Percentiles rank a stretch among this genome's conserved stretches.
Conservation (phyloP, 202 grass and related monocot species). For the Brachypodium distachyon region DNA sequence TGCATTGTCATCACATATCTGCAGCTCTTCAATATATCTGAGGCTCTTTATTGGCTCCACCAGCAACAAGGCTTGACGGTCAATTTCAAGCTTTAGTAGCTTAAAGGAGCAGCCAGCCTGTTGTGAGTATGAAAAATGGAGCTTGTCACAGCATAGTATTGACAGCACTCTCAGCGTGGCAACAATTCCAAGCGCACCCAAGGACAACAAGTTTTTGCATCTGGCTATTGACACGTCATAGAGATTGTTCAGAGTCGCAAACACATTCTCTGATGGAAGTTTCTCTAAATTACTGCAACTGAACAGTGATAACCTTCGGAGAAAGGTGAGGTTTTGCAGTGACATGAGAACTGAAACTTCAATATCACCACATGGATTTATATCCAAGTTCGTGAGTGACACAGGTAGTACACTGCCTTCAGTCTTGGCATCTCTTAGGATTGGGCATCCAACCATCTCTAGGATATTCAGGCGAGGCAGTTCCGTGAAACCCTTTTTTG, state of each 20-base stretch:
- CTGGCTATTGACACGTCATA: conserved; percentile 2
- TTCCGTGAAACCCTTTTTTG: neutral
- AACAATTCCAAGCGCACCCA: conserved; percentile 26
- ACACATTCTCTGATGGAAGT: conserved; percentile 9
- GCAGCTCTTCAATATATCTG: neutral
- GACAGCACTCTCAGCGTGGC: conserved; percentile 12
- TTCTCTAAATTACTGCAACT: neutral
- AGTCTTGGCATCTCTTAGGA: neutral
- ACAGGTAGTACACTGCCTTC: neutral
- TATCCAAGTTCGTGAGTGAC: conserved; percentile 3
- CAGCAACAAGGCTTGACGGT: conserved; percentile 1
- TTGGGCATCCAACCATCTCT: conserved; percentile 16
- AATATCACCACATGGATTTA: conserved; percentile 15
- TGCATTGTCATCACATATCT: neutral
- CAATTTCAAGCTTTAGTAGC: conserved; percentile 16
- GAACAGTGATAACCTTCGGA: neutral
- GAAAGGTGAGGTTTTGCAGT: neutral
- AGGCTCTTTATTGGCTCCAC: conserved; percentile 3
- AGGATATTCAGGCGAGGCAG: conserved; percentile 12
- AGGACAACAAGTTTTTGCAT: conserved; percentile 19
- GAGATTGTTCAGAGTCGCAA: conserved; percentile 10
- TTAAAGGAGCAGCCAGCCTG: neutral
- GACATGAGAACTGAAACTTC: conserved; percentile 10
- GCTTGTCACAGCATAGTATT: conserved; percentile 22
- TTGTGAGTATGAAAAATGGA: neutral